These are phyloP conservation scores for Coniferiporia sulphurascens DNA, from an alignment of 1,284 basidiomycete genomes.

Conservation along the genomic window DNA sequence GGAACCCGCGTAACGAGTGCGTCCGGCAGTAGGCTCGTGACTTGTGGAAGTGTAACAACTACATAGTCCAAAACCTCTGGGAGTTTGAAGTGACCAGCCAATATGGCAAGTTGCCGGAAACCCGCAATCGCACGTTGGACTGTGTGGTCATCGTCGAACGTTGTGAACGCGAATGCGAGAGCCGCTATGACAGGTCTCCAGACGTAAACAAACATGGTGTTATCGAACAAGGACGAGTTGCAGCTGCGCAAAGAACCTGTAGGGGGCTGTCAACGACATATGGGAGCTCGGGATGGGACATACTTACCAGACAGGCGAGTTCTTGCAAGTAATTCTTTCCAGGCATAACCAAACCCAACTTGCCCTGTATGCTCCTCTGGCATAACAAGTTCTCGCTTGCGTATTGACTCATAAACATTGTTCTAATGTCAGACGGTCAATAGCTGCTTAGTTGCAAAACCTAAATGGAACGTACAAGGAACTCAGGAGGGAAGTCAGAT, in stretches of 20 bases:
- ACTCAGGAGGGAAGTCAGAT: slow-evolving; percentile 80
- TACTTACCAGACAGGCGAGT: slow-evolving; percentile 72
- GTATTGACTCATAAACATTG: slow-evolving; percentile 90
- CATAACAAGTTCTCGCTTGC: slow-evolving; percentile 94
- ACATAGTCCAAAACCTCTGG: slow-evolving; percentile 97
- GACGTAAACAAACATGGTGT: slow-evolving; percentile 86
- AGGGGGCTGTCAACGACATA: slow-evolving; percentile 8
- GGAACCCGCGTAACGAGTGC: slow-evolving; percentile 67
- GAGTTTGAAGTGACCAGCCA: slow-evolving; percentile 85
- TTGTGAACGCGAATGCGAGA: slow-evolving; percentile 90
- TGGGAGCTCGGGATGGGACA: slow-evolving; percentile 13
- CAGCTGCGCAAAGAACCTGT: slow-evolving; percentile 79
- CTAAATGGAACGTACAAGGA: slow-evolving; percentile 57
- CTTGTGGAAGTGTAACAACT: slow-evolving; percentile 86
- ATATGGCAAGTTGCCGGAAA: slow-evolving; percentile 92
- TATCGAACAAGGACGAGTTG: slow-evolving; percentile 79
- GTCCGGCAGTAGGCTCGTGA: slow-evolving; percentile 79
- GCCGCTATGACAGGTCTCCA: slow-evolving; percentile 93
- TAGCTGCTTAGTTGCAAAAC: neutral
- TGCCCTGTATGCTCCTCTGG: slow-evolving; percentile 97
- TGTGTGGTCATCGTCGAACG: slow-evolving; percentile 94
- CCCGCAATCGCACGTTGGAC: slow-evolving; percentile 93
- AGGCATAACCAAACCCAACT: slow-evolving; percentile 97
- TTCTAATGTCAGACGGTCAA: slow-evolving; percentile 44
- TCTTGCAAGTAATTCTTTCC: slow-evolving; percentile 90